Base-by-base conservation (phyloP, 257 asterid genomes). In the Nyctanthes arbortristis region DNA sequence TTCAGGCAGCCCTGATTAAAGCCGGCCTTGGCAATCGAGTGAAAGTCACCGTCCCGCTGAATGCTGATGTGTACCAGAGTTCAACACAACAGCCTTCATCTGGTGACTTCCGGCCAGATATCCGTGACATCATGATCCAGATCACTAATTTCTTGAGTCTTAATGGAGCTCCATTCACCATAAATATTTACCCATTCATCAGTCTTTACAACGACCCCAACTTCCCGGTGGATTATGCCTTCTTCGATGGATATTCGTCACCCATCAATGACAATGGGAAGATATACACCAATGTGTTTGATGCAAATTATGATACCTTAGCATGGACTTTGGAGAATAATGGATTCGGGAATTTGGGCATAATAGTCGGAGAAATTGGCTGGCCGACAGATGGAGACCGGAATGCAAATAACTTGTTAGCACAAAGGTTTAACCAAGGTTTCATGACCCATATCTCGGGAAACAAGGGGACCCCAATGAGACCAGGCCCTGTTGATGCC, bases 321-420 rank as follows among this genome's bases (percentile, higher is more conserved):
- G 67, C 85, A 5, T 89, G 87, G 84, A 87, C 94, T 32, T 73
- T 89, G 47, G 83, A 89, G 83, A 83, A 70, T 34, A 81, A 66
- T 25, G 96, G 96, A 22, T 85, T 24, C 5, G 82, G 76, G 0
- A 89, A 89, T 76, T 36, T 89, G 78, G 75, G 85, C 0, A 82
- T 87, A 52, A 74, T 87, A 0, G 85, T 89, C 2, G 96, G 96
- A 13, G 96, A 89, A 66, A 83, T 89, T 0, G 96, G 96, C 49
- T 89, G 96, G 96, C 96, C 96, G 0, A 87, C 96, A 0, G 95
- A 89, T 3, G 96, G 96, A 5, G 85, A 85, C 24, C 63, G 37
- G 7, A 82, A 73, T 8, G 96, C 96, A 7, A 87, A 79, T 13
- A 7, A 66, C 4, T 76, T 61, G 27, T 72, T 55, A 12, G 96